These are phyloP conservation scores for Effrenium voratum DNA, from an alignment of 73 alveolate genomes.

Conservation along the genomic window DNA sequence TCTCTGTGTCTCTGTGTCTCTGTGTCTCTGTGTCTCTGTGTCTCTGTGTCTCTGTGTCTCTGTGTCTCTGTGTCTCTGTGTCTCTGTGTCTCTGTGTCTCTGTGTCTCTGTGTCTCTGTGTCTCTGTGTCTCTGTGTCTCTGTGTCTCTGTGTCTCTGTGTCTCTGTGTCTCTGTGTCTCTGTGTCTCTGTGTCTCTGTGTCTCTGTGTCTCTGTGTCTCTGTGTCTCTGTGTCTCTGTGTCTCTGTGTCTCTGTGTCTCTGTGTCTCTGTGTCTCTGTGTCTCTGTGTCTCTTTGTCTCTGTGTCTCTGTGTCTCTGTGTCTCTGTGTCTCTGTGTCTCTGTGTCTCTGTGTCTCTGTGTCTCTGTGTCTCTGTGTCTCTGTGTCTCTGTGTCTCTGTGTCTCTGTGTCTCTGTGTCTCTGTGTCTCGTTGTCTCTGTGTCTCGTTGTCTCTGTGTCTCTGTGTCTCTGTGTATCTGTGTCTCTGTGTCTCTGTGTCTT, in stretches of 20 bases:
- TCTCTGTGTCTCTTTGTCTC: constrained; percentile 20
- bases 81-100: constrained; percentile 39
- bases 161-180: constrained; percentile 39
- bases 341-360: constrained; percentile 34
- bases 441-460: constrained; percentile 13
- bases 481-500: not conserved
- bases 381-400: constrained; percentile 39
- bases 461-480: constrained; percentile 20
- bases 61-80: constrained; percentile 39
- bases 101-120: constrained; percentile 39
- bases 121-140: constrained; percentile 39
- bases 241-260: constrained; percentile 29
- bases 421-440: not conserved
- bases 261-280: constrained; percentile 24
- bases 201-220: constrained; percentile 34
- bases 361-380: constrained; percentile 39
- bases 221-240: constrained; percentile 39
- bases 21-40: constrained; percentile 39
- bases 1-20: constrained; percentile 39
- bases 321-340: constrained; percentile 34
- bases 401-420: constrained; percentile 18
- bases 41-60: constrained; percentile 39
- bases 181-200: constrained; percentile 39
- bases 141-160: constrained; percentile 39
- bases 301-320: constrained; percentile 34